Base-by-base conservation (phyloP, 495 filamentous ascomycete genomes). In the Aspergillus cristatus region DNA sequence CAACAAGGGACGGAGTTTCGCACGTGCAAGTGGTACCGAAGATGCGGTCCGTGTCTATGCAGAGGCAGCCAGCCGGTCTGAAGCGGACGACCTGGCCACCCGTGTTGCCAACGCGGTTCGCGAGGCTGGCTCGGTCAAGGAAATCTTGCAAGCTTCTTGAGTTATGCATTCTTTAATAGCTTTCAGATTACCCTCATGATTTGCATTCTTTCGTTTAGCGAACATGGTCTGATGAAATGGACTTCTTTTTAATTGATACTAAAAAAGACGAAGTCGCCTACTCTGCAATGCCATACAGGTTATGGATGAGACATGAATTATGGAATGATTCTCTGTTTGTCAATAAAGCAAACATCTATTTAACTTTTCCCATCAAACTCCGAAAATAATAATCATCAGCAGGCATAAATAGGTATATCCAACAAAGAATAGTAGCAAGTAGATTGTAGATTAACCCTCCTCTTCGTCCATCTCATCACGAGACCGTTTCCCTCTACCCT, bases 31-130 rank as follows among this genome's bases (percentile, higher is more conserved):
- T 44, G 91, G 91, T 25, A 98, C 91, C 1, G 91, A 98, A 61
- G 91, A 98, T 62, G 91, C 87, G 1, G 87, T 95, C 40, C 72
- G 91, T 46, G 89, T 98, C 15, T 98, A 98, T 59, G 88, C 89
- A n/a, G 91, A 98, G 62, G 91, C 91, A 12, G 86, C 83, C 6
- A 88, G 81, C 41, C 76, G 80, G 37, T 77, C 76, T 2, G 85
- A 94, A 52, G 83, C 85, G 0, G 86, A 91, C 50, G 86, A 93
- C 53, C 72, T 95, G 29, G 87, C 87, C 28, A 80, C 78, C 34
- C 79, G 86, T 45, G 84, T 95, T 22, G 79, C 84, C 4, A 73
- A 75, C 32, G 75, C 91, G 36, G 81, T 94, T 4, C 55, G 61
- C 35, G 64, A 68, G 37, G 65, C 63, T 14, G 61, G 63, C 22